Evolutionary conservation across 169 alveolate species (phyloP).

Genomic region (Eimeria mitis): DNA sequence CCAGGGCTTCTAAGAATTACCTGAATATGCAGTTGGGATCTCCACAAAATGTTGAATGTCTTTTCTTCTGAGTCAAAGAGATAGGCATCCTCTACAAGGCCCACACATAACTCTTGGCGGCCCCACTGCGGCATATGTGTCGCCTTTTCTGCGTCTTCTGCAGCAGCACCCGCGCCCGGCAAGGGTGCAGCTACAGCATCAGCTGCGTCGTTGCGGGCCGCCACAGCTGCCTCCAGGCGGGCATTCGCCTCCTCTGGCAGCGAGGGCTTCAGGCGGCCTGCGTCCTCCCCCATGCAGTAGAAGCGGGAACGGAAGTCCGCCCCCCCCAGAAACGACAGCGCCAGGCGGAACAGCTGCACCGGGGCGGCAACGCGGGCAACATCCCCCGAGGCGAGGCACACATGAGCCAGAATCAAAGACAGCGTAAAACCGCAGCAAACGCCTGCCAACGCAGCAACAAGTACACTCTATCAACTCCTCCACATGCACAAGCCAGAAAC

Average conservation of each 20-base stretch:
- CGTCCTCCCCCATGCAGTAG: constrained; percentile 64
- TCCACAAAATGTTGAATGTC: constrained; percentile 69
- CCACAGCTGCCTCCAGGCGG: constrained; percentile 26
- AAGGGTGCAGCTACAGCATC: constrained; percentile 31
- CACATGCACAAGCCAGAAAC: not conserved
- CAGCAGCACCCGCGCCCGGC: constrained; percentile 22
- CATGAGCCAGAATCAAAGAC: constrained; percentile 70
- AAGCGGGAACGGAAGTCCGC: constrained; percentile 45
- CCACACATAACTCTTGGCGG: constrained; percentile 35
- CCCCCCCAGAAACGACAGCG: constrained; percentile 46
- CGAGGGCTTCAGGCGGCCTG: not conserved
- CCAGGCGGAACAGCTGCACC: constrained; percentile 62
- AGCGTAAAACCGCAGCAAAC: constrained; percentile 72
- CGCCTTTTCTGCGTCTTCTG: not conserved
- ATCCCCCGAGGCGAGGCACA: constrained; percentile 33
- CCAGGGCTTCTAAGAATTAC: not conserved
- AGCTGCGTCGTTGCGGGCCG: constrained; percentile 52
- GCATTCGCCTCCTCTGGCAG: constrained; percentile 21
- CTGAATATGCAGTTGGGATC: constrained; percentile 75
- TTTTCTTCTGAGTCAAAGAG: constrained; percentile 73
- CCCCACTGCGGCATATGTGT: constrained; percentile 43
- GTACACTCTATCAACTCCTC: not conserved
- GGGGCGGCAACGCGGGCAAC: constrained; percentile 64
- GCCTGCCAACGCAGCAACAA: not conserved
- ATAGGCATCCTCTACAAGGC: constrained; percentile 62